Conservation (phyloP, 306 rosid genomes). For the Lathyrus sativus region DNA sequence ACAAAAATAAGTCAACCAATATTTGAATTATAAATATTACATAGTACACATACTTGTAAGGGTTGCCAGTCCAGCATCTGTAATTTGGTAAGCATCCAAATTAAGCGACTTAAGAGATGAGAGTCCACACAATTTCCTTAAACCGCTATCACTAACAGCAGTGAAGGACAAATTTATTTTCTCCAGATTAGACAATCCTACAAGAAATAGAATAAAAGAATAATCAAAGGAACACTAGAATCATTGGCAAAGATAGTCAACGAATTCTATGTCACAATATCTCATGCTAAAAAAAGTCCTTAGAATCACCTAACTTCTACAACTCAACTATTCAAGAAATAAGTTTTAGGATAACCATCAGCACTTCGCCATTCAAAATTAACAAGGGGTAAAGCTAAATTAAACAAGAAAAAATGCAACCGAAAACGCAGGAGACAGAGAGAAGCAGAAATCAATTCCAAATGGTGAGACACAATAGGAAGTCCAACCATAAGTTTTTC, state of each 20-base stretch:
- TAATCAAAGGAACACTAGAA: conserved; percentile 20
- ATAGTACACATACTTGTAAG: conserved; percentile 65
- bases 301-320: too few relatives aligned
- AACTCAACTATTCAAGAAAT: too few relatives aligned
- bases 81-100: conserved; percentile 85
- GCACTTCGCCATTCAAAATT: conserved; percentile 24
- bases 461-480: conserved; percentile 11
- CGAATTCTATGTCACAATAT: conserved; percentile 2
- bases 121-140: conserved; percentile 73
- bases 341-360: neutral
- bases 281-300: too few relatives aligned
- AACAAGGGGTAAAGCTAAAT: conserved; percentile 31
- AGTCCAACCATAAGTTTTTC: conserved; percentile 13
- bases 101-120: conserved; percentile 88
- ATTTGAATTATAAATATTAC: conserved; percentile 16
- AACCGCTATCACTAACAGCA: conserved; percentile 62
- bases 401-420: conserved; percentile 11
- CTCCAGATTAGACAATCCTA: conserved; percentile 81
- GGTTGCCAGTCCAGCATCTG: conserved; percentile 79
- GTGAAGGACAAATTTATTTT: conserved; percentile 91
- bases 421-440: conserved; percentile 8
- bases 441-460: conserved; percentile 6
- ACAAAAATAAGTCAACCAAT: conserved; percentile 23
- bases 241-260: neutral
- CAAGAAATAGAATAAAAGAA: conserved; percentile 36